These are phyloP conservation scores for Pythium insidiosum DNA, from an alignment of 352 stramenopile genomes.

Conservation along the genomic window DNA sequence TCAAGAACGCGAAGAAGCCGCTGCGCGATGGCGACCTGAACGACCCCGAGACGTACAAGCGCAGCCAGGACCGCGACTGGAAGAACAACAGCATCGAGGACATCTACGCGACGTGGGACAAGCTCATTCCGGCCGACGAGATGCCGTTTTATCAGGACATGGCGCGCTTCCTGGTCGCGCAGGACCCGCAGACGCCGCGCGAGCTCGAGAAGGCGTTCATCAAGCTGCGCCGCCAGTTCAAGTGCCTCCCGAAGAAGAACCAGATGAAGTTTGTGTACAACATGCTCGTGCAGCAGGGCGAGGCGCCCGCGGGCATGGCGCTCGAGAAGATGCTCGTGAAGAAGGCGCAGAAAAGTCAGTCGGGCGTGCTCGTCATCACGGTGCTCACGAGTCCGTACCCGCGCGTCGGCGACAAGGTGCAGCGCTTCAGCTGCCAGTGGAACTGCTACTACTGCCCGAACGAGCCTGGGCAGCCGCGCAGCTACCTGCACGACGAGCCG, in stretches of 20 bases:
- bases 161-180: slow-evolving; percentile 66
- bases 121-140: slow-evolving; percentile 60
- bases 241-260: slow-evolving; percentile 88
- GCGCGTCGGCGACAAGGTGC: slow-evolving; percentile 53
- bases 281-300: slow-evolving; percentile 59
- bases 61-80: slow-evolving; percentile 64
- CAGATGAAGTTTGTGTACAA: slow-evolving; percentile 86
- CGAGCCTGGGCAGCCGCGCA: slow-evolving; percentile 86
- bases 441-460: slow-evolving; percentile 96
- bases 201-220: slow-evolving; percentile 84
- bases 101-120: slow-evolving; percentile 83
- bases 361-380: slow-evolving; percentile 88
- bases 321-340: slow-evolving; percentile 83
- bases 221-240: slow-evolving; percentile 76
- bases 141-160: slow-evolving; percentile 73
- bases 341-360: slow-evolving; percentile 87
- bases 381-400: slow-evolving; percentile 91
- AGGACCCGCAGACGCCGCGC: slow-evolving; percentile 63
- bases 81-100: slow-evolving; percentile 83
- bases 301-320: slow-evolving; percentile 30
- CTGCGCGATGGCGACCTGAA: slow-evolving; percentile 42
- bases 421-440: slow-evolving; percentile 91
- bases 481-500: slow-evolving; percentile 91
- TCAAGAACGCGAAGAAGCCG: slow-evolving; percentile 16
- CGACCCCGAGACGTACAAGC: slow-evolving; percentile 83